Percentiles rank a stretch among this genome's conserved stretches.
phyloP scores from a whole-genome alignment of 805 yeast species.

The Danielia oregonensis region DNA sequence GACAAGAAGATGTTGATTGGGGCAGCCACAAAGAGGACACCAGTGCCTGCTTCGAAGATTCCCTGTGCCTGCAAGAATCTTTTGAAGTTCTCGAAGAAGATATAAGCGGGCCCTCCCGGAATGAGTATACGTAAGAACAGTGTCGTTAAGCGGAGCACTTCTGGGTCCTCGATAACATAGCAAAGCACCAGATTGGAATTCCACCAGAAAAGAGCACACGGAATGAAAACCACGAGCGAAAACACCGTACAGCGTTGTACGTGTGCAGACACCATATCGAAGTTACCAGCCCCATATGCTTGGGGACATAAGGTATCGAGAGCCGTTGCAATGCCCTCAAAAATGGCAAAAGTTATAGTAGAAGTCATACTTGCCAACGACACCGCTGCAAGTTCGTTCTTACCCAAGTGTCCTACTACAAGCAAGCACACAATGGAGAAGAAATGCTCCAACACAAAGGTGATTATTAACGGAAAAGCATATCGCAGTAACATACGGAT shows the following conservation, averaged over 20 bases:
- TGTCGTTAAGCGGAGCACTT: conserved; percentile 33
- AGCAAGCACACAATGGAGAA: conserved; percentile 40
- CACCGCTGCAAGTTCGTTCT: conserved; percentile 43
- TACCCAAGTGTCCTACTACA: conserved; percentile 45
- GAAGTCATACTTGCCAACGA: conserved; percentile 43
- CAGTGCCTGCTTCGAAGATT: conserved; percentile 45
- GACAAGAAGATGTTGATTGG: conserved; percentile 39
- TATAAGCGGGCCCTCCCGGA: conserved; percentile 41
- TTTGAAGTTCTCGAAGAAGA: conserved; percentile 39
- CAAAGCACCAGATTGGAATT: conserved; percentile 24
- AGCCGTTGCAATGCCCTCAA: conserved; percentile 46
- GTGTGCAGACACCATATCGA: conserved; percentile 30
- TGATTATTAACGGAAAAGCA: conserved; percentile 37
- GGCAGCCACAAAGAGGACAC: conserved; percentile 38
- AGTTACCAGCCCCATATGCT: conserved; percentile 43
- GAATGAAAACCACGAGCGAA: conserved; percentile 32
- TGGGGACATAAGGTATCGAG: conserved; percentile 44
- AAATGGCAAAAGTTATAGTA: conserved; percentile 41
- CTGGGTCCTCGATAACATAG: conserved; percentile 29
- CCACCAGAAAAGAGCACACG: conserved; percentile 42
- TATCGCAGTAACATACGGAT: conserved; percentile 25
- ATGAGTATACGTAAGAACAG: conserved; percentile 32
- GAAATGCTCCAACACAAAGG: conserved; percentile 42
- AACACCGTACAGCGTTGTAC: conserved; percentile 38
- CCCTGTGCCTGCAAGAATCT: conserved; percentile 45